These are phyloP conservation scores for Globisporangium nagaii DNA, from an alignment of 352 stramenopile species.

Conservation along the genomic window DNA sequence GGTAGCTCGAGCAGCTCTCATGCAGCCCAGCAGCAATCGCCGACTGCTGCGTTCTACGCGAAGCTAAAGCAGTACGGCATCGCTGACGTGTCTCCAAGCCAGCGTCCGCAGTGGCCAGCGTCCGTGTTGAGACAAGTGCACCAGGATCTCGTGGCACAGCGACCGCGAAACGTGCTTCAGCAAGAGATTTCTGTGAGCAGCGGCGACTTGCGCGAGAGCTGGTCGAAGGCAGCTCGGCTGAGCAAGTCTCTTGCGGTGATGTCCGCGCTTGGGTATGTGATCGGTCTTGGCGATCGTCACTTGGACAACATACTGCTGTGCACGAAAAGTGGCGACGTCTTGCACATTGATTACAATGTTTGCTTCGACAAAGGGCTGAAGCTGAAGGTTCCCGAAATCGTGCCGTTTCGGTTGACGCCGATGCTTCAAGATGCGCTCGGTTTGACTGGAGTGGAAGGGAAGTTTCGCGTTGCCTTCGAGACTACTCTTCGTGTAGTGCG, in stretches of 20 bases:
- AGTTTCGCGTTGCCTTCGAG: conserved; percentile 69
- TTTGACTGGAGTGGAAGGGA: conserved; percentile 66
- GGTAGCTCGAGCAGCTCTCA: neutral
- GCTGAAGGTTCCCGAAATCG: conserved; percentile 87
- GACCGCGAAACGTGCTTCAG: conserved; percentile 56
- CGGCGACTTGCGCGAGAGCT: conserved; percentile 55
- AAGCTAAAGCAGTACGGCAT: conserved; percentile 80
- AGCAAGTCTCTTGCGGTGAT: conserved; percentile 80
- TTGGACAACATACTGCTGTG: conserved; percentile 90
- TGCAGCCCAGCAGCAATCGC: conserved; percentile 25
- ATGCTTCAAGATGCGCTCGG: conserved; percentile 76
- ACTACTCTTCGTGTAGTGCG: conserved; percentile 67
- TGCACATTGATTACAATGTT: conserved; percentile 93
- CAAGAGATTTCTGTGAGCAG: conserved; percentile 56
- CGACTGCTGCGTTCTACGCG: conserved; percentile 77
- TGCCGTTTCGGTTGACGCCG: conserved; percentile 88
- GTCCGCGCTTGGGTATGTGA: conserved; percentile 83
- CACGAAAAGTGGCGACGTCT: conserved; percentile 63
- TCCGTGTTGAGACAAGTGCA: conserved; percentile 62
- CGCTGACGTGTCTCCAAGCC: conserved; percentile 55
- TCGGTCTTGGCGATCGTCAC: conserved; percentile 89
- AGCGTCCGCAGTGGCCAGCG: conserved; percentile 57
- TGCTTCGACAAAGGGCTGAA: conserved; percentile 88
- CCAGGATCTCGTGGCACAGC: conserved; percentile 55
- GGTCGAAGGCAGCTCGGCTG: conserved; percentile 50